Conservation (phyloP, 768 basidiomycete genomes). For the Termitomyces sp. region DNA sequence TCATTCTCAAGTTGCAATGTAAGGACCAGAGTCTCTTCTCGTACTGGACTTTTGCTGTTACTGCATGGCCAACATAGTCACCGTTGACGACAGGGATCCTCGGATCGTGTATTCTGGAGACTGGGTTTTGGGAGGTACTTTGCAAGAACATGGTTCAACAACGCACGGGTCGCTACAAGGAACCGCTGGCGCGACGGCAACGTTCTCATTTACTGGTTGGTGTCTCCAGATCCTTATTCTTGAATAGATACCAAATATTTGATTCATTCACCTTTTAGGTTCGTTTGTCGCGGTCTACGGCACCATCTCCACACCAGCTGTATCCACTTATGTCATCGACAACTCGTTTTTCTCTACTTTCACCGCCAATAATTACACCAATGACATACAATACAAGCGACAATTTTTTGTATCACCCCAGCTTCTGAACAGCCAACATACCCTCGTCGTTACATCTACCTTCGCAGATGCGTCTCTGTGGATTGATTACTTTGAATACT, state of each 20-base stretch:
- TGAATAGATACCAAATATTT: too few relatives aligned
- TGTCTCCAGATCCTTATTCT: too few relatives aligned
- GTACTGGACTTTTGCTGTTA: too few relatives aligned
- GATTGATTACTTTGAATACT: slow-evolving; percentile 9
- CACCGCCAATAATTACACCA: neutral
- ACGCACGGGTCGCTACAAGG: slow-evolving; percentile 2
- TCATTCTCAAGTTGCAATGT: too few relatives aligned
- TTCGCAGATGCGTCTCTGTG: slow-evolving; percentile 9
- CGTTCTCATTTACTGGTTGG: slow-evolving; percentile 13
- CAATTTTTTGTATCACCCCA: slow-evolving; percentile 12
- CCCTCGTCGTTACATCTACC: slow-evolving; percentile 15
- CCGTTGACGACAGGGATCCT: slow-evolving; percentile 14
- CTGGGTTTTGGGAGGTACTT: slow-evolving; percentile 8
- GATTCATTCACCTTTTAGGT: too few relatives aligned
- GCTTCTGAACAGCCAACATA: slow-evolving; percentile 14
- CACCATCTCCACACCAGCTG: slow-evolving; percentile 1
- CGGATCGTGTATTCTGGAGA: slow-evolving; percentile 1
- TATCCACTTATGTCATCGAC: slow-evolving; percentile 10
- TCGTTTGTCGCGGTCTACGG: slow-evolving; percentile 11
- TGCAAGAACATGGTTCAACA: slow-evolving; percentile 6
- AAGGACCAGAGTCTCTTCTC: too few relatives aligned
- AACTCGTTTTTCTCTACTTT: neutral
- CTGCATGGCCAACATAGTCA: neutral
- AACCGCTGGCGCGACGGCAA: slow-evolving; percentile 2
- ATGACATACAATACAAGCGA: slow-evolving; percentile 4